Evolutionary conservation across 116 monocot species (phyloP).

Genomic region (Thalassia testudinum): DNA sequence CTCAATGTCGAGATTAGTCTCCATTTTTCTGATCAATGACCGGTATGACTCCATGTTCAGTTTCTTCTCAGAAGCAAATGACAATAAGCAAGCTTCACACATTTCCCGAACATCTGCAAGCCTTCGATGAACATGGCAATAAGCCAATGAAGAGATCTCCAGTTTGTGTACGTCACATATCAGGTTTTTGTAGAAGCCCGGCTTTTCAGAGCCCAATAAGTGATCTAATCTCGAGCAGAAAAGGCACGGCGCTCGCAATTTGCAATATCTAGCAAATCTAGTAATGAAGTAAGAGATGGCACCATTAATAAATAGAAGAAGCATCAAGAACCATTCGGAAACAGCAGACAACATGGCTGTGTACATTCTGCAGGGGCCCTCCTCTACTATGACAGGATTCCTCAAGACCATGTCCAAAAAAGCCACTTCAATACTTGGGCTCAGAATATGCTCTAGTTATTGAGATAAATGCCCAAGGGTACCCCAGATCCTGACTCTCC

Average conservation of each 20-base stretch:
- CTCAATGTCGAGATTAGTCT: constrained; percentile 5
- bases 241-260: constrained; percentile 70
- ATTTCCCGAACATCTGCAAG: constrained; percentile 38
- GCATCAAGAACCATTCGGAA: constrained; percentile 74
- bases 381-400: constrained; percentile 1
- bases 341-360: constrained; percentile 45
- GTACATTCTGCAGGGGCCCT: constrained; percentile 11
- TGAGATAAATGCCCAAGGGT: not conserved
- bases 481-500: not conserved
- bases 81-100: constrained; percentile 45
- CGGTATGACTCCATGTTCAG: constrained; percentile 17
- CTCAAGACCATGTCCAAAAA: constrained; percentile 7
- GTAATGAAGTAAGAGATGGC: constrained; percentile 42
- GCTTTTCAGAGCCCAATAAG: constrained; percentile 38
- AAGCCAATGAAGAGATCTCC: constrained; percentile 60
- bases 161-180: constrained; percentile 58
- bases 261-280: constrained; percentile 43
- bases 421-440: too few relatives aligned
- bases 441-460: not conserved
- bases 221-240: constrained; percentile 89
- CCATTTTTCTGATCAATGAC: constrained; percentile 21
- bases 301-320: constrained; percentile 54
- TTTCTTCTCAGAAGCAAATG: constrained; percentile 36
- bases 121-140: constrained; percentile 33
- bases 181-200: constrained; percentile 39